Conservation (phyloP, 352 stramenopile genomes). For the Pythium myriotylum region DNA sequence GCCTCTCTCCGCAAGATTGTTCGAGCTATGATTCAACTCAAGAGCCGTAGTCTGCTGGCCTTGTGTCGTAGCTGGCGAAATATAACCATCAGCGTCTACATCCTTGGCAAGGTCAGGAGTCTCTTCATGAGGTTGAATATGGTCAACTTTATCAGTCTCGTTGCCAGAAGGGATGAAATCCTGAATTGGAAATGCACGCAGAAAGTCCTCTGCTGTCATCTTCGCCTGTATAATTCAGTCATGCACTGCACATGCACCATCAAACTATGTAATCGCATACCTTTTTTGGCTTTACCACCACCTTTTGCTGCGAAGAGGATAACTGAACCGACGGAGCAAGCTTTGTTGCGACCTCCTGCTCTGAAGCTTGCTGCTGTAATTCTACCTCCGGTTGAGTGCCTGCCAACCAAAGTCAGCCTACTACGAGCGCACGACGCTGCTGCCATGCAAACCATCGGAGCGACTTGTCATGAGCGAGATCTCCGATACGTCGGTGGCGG, state of each 20-base stretch:
- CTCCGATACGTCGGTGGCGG: slow-evolving; percentile 40
- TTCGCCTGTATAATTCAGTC: slow-evolving; percentile 16
- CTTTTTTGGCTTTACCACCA: slow-evolving; percentile 36
- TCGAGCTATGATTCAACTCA: no score
- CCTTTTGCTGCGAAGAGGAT: slow-evolving; percentile 6
- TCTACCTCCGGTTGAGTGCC: background rate
- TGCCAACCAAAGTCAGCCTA: background rate
- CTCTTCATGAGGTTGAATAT: slow-evolving; percentile 1
- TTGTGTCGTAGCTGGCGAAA: no score
- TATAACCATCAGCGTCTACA: background rate
- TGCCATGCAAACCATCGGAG: no score
- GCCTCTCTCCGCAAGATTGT: no score
- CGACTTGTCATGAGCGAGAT: slow-evolving; percentile 38
- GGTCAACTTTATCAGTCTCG: no score
- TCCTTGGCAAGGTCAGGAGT: background rate
- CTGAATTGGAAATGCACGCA: slow-evolving; percentile 71
- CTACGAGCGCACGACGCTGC: no score
- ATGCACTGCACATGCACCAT: no score
- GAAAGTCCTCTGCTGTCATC: slow-evolving; percentile 58
- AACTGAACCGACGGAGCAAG: no score
- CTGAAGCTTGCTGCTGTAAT: no score
- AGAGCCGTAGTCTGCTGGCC: no score
- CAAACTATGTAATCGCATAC: background rate
- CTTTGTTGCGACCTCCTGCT: background rate
- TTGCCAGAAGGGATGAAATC: slow-evolving; percentile 58